Evolutionary conservation across 2,329 filamentous ascomycete species (phyloP).

Genomic region (Ceratocystis diversiconidia): DNA sequence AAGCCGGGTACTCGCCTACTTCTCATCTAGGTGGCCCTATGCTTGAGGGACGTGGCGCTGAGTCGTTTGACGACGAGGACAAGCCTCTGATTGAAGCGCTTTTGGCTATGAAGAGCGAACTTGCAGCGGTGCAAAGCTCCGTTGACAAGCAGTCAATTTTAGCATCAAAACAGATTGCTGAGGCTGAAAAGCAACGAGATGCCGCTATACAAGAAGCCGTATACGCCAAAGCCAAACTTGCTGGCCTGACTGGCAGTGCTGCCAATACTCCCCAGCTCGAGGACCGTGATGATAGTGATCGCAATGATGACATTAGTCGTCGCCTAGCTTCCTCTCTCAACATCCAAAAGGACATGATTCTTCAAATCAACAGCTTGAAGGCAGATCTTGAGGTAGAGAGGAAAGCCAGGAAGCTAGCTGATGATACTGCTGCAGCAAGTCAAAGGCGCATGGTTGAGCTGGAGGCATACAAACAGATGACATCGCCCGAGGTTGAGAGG

Average conservation of each 20-base stretch:
- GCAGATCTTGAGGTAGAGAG: conserved; percentile 68
- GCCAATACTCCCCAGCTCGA: conserved; percentile 46
- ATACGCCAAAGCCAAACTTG: conserved; percentile 85
- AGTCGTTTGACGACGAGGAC: conserved; percentile 82
- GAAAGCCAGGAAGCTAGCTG: conserved; percentile 66
- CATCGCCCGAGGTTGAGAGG: conserved; percentile 69
- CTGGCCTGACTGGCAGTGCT: conserved; percentile 54
- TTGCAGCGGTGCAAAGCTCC: conserved; percentile 76
- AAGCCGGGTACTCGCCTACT: conserved; percentile 71
- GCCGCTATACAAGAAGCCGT: conserved; percentile 88
- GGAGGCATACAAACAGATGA: conserved; percentile 70
- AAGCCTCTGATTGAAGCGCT: conserved; percentile 84
- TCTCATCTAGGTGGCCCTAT: conserved; percentile 49
- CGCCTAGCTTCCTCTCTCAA: conserved; percentile 73
- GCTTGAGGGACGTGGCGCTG: conserved; percentile 60
- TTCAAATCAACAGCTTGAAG: conserved; percentile 54
- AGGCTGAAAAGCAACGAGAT: conserved; percentile 88
- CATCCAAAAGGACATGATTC: conserved; percentile 65
- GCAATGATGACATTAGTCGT: conserved; percentile 58
- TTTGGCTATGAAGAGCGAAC: conserved; percentile 75
- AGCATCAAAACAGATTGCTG: conserved; percentile 79
- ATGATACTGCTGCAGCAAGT: conserved; percentile 71
- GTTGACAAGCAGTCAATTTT: conserved; percentile 78
- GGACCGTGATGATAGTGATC: conserved; percentile 44
- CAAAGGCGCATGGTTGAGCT: conserved; percentile 73